These are phyloP conservation scores for Parasitella parasitica DNA, from an alignment of 371 early-diverging fungal genomes.

Conservation along the genomic window DNA sequence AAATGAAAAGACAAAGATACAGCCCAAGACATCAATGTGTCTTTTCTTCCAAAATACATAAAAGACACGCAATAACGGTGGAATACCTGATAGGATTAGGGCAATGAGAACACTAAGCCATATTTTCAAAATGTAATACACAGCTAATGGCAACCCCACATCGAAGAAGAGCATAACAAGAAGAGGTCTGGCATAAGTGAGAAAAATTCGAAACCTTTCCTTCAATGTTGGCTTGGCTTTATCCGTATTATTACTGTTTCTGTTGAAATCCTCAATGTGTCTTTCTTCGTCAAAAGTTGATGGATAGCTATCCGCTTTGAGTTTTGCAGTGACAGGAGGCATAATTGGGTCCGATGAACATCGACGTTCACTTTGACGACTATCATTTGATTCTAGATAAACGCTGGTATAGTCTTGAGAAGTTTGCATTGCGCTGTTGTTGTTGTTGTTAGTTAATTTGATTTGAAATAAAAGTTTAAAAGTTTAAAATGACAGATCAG, in stretches of 20 bases:
- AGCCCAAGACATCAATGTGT: constrained; percentile 39
- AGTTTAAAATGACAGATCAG: not conserved
- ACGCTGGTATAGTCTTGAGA: not conserved
- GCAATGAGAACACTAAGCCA: constrained; percentile 33
- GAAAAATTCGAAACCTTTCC: not conserved
- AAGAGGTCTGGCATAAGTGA: not conserved
- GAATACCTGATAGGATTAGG: constrained; percentile 46
- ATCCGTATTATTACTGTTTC: too few species aligned
- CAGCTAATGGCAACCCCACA: constrained; percentile 32
- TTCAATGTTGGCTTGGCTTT: not conserved
- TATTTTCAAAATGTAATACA: constrained; percentile 35
- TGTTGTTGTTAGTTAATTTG: not conserved
- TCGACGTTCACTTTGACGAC: not conserved
- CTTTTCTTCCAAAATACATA: constrained; percentile 21
- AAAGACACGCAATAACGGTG: constrained; percentile 39
- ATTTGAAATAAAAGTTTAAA: not conserved
- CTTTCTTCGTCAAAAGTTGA: too few species aligned
- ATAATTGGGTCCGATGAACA: not conserved
- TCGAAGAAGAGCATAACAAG: constrained; percentile 21
- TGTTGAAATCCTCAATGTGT: too few species aligned
- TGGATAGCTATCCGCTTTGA: not conserved
- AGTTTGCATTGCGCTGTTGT: not conserved
- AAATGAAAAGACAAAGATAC: constrained; percentile 41
- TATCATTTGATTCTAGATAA: not conserved
- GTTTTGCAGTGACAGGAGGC: not conserved